Percentiles rank a stretch among this genome's conserved stretches.
Evolutionary conservation across 306 rosid species (phyloP).

Genomic region (Cicer pinnatifidum): DNA sequence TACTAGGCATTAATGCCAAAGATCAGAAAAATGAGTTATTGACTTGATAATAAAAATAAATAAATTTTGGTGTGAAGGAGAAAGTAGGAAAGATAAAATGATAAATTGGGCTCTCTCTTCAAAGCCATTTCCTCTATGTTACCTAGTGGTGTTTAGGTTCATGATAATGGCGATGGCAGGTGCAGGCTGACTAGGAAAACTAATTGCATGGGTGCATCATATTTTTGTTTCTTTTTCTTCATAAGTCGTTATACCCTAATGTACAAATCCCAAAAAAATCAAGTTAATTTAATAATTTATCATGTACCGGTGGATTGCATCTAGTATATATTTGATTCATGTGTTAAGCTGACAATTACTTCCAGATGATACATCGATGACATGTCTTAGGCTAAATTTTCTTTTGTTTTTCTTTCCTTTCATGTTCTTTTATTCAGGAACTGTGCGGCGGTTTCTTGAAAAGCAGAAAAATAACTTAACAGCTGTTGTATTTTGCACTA

Average conservation of each 20-base stretch:
- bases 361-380: constrained; percentile 31
- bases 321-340: constrained; percentile 37
- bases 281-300: background rate
- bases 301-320: constrained; percentile 32
- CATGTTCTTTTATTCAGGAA: constrained; percentile 61
- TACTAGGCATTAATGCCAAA: constrained; percentile 30
- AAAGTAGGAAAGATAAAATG: background rate
- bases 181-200: constrained; percentile 25
- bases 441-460: constrained; percentile 90
- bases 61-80: constrained; percentile 5
- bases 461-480: constrained; percentile 79
- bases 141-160: constrained; percentile 4
- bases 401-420: constrained; percentile 41
- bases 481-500: constrained; percentile 93
- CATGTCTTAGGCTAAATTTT: constrained; percentile 24
- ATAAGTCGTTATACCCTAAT: constrained; percentile 1
- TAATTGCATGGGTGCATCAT: constrained; percentile 17
- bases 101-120: background rate
- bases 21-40: constrained; percentile 32
- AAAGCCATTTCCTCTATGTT: constrained; percentile 21
- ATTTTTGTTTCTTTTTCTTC: background rate
- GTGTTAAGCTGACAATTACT: constrained; percentile 34
- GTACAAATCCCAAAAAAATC: background rate
- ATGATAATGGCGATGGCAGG: constrained; percentile 5
- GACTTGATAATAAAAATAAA: constrained; percentile 3